Conservation (phyloP, 2,329 filamentous ascomycete species). For the Zymoseptoria tritici region DNA sequence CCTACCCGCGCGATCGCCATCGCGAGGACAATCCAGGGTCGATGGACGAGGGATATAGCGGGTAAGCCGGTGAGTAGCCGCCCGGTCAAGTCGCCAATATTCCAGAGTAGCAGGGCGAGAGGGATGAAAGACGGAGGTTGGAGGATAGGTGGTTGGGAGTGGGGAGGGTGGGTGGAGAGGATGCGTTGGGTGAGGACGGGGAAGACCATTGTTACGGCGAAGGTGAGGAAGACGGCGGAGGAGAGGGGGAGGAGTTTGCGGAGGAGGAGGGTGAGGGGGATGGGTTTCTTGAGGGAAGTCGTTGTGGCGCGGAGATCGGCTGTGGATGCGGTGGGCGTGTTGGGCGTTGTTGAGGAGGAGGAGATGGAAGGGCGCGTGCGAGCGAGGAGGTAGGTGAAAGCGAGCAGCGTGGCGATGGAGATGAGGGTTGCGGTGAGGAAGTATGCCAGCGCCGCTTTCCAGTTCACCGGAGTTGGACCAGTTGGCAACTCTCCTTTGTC, state of each 20-base stretch:
- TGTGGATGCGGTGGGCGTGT: not conserved
- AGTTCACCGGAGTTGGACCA: conserved; percentile 40
- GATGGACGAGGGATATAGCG: conserved; percentile 49
- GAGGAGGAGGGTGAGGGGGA: conserved; percentile 61
- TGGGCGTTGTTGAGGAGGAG: not conserved
- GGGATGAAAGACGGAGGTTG: conserved; percentile 77
- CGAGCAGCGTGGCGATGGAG: conserved; percentile 60
- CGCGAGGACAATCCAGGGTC: conserved; percentile 60
- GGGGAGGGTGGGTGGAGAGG: conserved; percentile 34
- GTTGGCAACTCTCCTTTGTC: not conserved
- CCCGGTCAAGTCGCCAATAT: conserved; percentile 74
- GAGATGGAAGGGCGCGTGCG: not conserved
- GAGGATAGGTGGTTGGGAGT: conserved; percentile 51
- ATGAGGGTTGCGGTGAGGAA: conserved; percentile 81
- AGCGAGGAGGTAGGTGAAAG: conserved; percentile 63
- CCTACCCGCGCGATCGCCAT: conserved; percentile 57
- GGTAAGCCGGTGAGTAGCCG: conserved; percentile 59
- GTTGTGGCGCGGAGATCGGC: conserved; percentile 1
- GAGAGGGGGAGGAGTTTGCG: conserved; percentile 73
- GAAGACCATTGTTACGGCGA: conserved; percentile 84
- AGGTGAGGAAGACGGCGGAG: conserved; percentile 70
- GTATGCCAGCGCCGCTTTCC: conserved; percentile 76
- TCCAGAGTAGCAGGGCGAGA: conserved; percentile 88
- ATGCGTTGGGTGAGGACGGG: conserved; percentile 71
- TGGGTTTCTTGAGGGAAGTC: conserved; percentile 10